phyloP scores from a whole-genome alignment of 768 basidiomycete genomes.

The Postia placenta region DNA sequence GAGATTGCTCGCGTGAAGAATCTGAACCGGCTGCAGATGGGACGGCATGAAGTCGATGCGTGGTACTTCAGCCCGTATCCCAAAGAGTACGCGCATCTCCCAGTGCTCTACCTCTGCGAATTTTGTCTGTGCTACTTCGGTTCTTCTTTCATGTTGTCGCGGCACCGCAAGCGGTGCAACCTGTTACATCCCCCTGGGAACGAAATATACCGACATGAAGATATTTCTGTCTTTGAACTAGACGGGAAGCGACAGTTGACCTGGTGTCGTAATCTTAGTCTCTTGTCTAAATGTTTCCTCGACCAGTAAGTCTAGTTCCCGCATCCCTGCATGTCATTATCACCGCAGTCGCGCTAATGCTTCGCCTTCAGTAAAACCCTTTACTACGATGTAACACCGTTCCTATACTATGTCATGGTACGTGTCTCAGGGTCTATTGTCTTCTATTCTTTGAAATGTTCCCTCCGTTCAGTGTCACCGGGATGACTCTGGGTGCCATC shows the following conservation, averaged over 20 bases:
- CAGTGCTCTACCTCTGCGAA: slow-evolving; percentile 95
- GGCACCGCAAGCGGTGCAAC: slow-evolving; percentile 88
- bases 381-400: slow-evolving; percentile 99
- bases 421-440: slow-evolving; percentile 16
- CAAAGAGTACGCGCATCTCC: slow-evolving; percentile 94
- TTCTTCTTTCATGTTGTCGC: slow-evolving; percentile 82
- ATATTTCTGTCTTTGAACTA: slow-evolving; percentile 97
- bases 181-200: slow-evolving; percentile 95
- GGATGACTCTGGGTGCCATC: slow-evolving; percentile 86
- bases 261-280: slow-evolving; percentile 95
- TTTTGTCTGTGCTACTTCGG: slow-evolving; percentile 95
- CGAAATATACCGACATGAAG: slow-evolving; percentile 97
- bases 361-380: slow-evolving; percentile 74
- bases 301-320: slow-evolving; percentile 70
- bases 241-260: slow-evolving; percentile 94
- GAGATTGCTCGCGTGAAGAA: slow-evolving; percentile 99
- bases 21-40: slow-evolving; percentile 93
- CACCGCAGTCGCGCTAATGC: slow-evolving; percentile 16
- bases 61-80: slow-evolving; percentile 99
- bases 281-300: slow-evolving; percentile 96
- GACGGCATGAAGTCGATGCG: slow-evolving; percentile 95
- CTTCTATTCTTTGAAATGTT: slow-evolving; percentile 1
- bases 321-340: too few relatives aligned
- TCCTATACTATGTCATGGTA: slow-evolving; percentile 99
- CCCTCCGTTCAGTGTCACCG: slow-evolving; percentile 54